A percentile compares a stretch with the other conserved stretches of the same genome.
Evolutionary conservation across 2,329 filamentous ascomycete species (phyloP).

Genomic region (Sarocladium oryzae): DNA sequence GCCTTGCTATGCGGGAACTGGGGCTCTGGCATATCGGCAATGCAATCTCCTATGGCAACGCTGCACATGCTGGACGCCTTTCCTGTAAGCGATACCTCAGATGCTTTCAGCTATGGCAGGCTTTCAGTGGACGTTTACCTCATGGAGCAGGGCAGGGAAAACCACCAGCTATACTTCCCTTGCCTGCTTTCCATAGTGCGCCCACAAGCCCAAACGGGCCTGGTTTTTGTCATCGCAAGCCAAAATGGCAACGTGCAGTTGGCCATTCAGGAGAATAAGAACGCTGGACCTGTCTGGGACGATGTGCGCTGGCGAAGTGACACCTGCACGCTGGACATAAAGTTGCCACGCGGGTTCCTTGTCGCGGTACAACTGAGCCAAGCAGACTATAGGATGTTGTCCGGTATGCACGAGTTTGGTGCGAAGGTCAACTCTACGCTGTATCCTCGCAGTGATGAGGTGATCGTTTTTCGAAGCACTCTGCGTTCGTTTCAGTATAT

Average conservation of each 20-base stretch:
- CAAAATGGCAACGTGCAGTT: constrained; percentile 74
- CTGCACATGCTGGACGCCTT: constrained; percentile 60
- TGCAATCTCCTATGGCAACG: constrained; percentile 37
- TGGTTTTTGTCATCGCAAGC: constrained; percentile 69
- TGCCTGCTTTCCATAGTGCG: constrained; percentile 73
- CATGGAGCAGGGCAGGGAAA: constrained; percentile 64
- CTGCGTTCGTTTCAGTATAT: constrained; percentile 76
- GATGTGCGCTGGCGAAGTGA: constrained; percentile 75
- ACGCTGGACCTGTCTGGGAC: constrained; percentile 68
- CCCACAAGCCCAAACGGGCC: constrained; percentile 58
- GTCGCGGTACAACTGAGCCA: constrained; percentile 66
- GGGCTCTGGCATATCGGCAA: constrained; percentile 41
- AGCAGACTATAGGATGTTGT: constrained; percentile 71
- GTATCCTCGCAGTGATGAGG: constrained; percentile 63
- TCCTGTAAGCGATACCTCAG: constrained; percentile 67
- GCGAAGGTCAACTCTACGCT: constrained; percentile 68
- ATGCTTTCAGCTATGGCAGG: constrained; percentile 72
- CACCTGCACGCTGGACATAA: constrained; percentile 57
- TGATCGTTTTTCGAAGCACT: constrained; percentile 59
- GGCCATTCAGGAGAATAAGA: constrained; percentile 62
- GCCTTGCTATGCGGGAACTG: constrained; percentile 61
- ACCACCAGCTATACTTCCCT: constrained; percentile 62
- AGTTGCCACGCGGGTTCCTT: constrained; percentile 68
- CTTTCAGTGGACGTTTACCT: constrained; percentile 69
- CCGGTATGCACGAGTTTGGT: constrained; percentile 81